These are phyloP conservation scores for Teunomyces stri DNA, from an alignment of 805 yeast species.

Conservation along the genomic window DNA sequence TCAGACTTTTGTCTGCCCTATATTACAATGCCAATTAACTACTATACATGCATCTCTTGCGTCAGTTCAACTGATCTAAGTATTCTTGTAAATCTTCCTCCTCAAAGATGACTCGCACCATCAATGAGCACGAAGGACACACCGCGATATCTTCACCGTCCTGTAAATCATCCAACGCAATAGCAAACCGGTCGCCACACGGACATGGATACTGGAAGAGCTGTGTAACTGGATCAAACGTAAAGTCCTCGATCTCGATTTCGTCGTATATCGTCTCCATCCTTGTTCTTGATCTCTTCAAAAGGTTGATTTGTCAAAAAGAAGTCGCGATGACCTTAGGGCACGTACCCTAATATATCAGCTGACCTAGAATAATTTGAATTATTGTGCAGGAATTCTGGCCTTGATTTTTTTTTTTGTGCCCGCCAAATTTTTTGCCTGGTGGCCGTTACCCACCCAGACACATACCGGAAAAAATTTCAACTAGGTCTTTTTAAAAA, in stretches of 20 bases:
- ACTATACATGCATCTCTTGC: neutral
- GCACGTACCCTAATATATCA: conserved; percentile 10
- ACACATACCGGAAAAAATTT: conserved; percentile 7
- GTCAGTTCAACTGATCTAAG: conserved; percentile 3
- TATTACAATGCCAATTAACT: neutral
- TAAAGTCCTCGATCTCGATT: conserved; percentile 95
- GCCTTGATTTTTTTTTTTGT: neutral
- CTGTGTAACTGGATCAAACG: conserved; percentile 79
- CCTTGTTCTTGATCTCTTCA: neutral
- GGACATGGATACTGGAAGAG: conserved; percentile 95
- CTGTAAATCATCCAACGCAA: conserved; percentile 74
- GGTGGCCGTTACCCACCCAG: conserved; percentile 1
- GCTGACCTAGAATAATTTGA: neutral
- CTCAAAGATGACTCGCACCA: conserved; percentile 90
- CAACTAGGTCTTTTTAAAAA: conserved; percentile 10
- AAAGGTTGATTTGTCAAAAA: neutral
- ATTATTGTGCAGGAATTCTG: neutral
- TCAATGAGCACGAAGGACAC: conserved; percentile 92
- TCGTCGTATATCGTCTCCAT: conserved; percentile 82
- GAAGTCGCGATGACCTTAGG: conserved; percentile 6
- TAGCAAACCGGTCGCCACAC: conserved; percentile 93
- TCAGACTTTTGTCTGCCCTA: neutral
- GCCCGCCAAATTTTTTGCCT: neutral
- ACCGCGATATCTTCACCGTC: conserved; percentile 95
- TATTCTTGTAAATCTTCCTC: conserved; percentile 52